Percentiles rank a stretch among this genome's conserved stretches.
Conservation (phyloP, 495 filamentous ascomycete species). For the Trichocladium uniseriatum region DNA sequence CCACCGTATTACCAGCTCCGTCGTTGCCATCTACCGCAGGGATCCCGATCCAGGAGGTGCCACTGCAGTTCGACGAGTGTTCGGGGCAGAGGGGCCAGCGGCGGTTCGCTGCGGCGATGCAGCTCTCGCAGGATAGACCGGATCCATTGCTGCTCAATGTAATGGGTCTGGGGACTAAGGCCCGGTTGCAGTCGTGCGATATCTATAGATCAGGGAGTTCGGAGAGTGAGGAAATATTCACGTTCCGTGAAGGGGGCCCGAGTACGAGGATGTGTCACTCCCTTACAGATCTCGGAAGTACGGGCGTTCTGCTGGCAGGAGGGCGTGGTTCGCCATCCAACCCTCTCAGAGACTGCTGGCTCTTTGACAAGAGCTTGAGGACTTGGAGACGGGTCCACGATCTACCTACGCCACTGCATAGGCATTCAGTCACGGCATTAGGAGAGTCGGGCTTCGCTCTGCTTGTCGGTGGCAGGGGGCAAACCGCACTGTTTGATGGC, state of each 20-base stretch:
- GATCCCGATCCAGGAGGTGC: not conserved
- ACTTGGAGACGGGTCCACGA: slow-evolving; percentile 53
- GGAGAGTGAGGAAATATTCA: slow-evolving; percentile 8
- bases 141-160: slow-evolving; percentile 28
- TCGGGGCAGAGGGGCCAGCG: slow-evolving; percentile 30
- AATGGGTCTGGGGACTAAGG: slow-evolving; percentile 54
- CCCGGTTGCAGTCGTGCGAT: slow-evolving; percentile 52
- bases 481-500: slow-evolving; percentile 38
- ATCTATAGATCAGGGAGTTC: slow-evolving; percentile 36
- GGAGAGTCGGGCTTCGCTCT: slow-evolving; percentile 39
- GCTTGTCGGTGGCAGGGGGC: slow-evolving; percentile 20
- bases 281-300: slow-evolving; percentile 47
- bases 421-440: slow-evolving; percentile 59
- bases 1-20: not conserved
- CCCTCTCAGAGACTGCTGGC: slow-evolving; percentile 63
- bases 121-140: slow-evolving; percentile 5
- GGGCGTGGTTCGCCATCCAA: slow-evolving; percentile 66
- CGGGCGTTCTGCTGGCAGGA: slow-evolving; percentile 56
- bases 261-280: slow-evolving; percentile 68
- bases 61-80: slow-evolving; percentile 22
- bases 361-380: slow-evolving; percentile 40
- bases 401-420: slow-evolving; percentile 57
- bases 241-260: slow-evolving; percentile 28
- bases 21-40: not conserved
- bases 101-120: slow-evolving; percentile 34